phyloP scores from a whole-genome alignment of 2,329 filamentous ascomycete species.

The Colletotrichum truncatum region DNA sequence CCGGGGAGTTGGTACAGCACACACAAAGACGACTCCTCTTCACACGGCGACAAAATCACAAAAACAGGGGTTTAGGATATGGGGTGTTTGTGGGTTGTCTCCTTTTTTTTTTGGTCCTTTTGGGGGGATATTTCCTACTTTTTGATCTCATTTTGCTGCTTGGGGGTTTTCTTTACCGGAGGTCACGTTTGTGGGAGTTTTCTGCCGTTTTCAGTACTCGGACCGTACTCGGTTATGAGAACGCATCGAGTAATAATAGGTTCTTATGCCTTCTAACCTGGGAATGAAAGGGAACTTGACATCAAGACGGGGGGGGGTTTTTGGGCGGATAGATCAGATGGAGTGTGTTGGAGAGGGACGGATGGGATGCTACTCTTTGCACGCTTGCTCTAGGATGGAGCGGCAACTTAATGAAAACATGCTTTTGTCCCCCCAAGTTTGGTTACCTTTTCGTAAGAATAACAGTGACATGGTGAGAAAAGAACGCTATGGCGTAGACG shows the following conservation, averaged over 20 bases:
- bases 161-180: not conserved
- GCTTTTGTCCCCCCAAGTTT: constrained; percentile 12
- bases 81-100: constrained; percentile 19
- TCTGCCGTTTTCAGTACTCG: constrained; percentile 8
- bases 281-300: constrained; percentile 23
- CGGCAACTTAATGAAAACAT: constrained; percentile 20
- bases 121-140: not conserved
- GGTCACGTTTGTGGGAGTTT: constrained; percentile 22
- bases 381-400: constrained; percentile 18
- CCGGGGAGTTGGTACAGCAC: constrained; percentile 26
- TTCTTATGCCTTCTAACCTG: constrained; percentile 1
- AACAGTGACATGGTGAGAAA: not conserved
- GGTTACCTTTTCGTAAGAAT: too few species aligned
- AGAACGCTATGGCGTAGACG: not conserved
- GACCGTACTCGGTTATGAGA: not conserved
- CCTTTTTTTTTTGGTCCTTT: not conserved
- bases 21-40: constrained; percentile 18
- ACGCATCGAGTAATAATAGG: constrained; percentile 11
- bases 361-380: constrained; percentile 12
- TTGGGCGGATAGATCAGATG: constrained; percentile 19
- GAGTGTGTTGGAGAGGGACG: constrained; percentile 11
- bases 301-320: constrained; percentile 8
- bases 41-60: constrained; percentile 29
- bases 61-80: constrained; percentile 24
- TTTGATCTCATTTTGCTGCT: not conserved